Evolutionary conservation across 306 rosid genomes (phyloP).

Genomic region (Rosa chinensis): DNA sequence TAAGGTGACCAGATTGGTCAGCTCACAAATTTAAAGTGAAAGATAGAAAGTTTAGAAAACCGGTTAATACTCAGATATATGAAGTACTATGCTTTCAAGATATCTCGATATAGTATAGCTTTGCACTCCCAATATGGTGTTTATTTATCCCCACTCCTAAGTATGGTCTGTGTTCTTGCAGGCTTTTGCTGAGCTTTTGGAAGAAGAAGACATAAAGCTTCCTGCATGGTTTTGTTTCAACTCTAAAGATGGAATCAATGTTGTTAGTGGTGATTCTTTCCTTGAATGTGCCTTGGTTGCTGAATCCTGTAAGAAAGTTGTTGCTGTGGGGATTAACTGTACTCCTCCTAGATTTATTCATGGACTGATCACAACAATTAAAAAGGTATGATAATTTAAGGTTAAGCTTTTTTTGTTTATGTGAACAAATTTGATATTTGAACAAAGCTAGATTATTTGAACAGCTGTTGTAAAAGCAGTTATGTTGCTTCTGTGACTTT

Average conservation of each 20-base stretch:
- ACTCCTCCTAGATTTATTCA: conserved; percentile 91
- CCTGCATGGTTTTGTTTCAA: conserved; percentile 96
- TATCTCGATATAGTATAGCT: neutral
- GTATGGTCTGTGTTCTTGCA: conserved; percentile 29
- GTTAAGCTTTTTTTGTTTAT: neutral
- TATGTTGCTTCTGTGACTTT: neutral
- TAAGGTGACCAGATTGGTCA: neutral
- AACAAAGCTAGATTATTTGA: neutral
- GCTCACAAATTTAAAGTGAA: neutral
- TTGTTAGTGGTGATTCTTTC: conserved; percentile 79
- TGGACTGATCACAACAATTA: conserved; percentile 65
- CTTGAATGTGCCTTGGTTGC: conserved; percentile 74
- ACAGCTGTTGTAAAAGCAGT: neutral
- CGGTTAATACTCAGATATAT: neutral
- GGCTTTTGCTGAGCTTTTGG: conserved; percentile 83
- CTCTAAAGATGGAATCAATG: conserved; percentile 80
- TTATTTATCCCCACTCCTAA: neutral
- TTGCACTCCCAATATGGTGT: neutral
- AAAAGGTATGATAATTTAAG: conserved; percentile 39
- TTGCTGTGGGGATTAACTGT: conserved; percentile 88
- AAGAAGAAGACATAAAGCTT: conserved; percentile 69
- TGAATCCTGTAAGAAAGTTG: conserved; percentile 66
- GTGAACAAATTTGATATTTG: neutral
- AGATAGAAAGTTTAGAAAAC: neutral
- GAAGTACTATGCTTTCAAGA: neutral